Conservation (phyloP, 2,329 filamentous ascomycete genomes). For the Aspergillus eucalypticola region DNA sequence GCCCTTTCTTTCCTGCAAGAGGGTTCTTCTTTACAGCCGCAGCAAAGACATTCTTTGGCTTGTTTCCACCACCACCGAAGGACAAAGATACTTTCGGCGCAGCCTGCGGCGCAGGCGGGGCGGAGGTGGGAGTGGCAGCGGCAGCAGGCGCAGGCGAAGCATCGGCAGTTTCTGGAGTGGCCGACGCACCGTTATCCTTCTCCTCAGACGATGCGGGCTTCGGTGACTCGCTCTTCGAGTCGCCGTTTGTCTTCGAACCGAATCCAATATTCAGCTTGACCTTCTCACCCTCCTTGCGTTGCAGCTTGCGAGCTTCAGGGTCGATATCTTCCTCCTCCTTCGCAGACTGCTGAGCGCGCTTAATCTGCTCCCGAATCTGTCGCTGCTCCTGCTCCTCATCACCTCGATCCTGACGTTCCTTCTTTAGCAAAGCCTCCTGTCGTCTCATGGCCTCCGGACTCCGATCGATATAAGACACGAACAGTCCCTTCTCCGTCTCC, state of each 20-base stretch:
- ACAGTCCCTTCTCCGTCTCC: conserved; percentile 79
- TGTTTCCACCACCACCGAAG: conserved; percentile 51
- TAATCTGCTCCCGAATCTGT: conserved; percentile 80
- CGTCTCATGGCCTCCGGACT: conserved; percentile 79
- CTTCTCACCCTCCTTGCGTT: conserved; percentile 71
- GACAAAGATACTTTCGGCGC: conserved; percentile 62
- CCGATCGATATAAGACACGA: conserved; percentile 89
- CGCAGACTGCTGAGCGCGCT: conserved; percentile 66
- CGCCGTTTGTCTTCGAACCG: conserved; percentile 26
- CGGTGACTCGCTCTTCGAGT: conserved; percentile 27
- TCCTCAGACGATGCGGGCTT: conserved; percentile 25
- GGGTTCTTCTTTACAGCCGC: conserved; percentile 67
- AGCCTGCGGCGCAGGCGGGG: conserved; percentile 20
- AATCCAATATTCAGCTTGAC: conserved; percentile 69
- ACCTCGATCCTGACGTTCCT: conserved; percentile 83
- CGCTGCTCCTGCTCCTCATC: conserved; percentile 87
- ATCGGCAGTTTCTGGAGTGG: conserved; percentile 17
- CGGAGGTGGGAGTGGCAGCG: conserved; percentile 11
- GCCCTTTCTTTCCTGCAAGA: conserved; percentile 65
- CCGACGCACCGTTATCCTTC: conserved; percentile 19
- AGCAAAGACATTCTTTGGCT: conserved; percentile 68
- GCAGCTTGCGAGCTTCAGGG: conserved; percentile 44
- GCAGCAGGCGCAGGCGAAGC: conserved; percentile 20
- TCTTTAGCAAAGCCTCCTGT: conserved; percentile 76
- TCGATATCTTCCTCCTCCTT: conserved; percentile 48